Conservation (phyloP, 306 rosid species). For the Acacia melanoxylon region DNA sequence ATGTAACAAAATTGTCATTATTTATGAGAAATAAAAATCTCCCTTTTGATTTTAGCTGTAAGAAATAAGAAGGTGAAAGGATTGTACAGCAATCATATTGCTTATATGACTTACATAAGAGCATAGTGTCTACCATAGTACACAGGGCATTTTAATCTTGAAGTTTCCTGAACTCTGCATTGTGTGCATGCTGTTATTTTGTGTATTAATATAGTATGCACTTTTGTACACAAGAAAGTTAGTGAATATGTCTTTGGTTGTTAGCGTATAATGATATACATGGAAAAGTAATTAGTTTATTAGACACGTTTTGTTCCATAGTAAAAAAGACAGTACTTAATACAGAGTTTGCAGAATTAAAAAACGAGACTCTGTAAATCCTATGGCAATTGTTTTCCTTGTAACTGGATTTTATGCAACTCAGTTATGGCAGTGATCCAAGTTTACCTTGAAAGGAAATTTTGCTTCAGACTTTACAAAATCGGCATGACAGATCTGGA, state of each 20-base stretch:
- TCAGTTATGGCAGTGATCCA: background rate
- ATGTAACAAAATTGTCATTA: background rate
- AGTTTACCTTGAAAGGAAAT: background rate
- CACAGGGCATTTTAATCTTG: background rate
- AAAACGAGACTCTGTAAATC: too few relatives aligned
- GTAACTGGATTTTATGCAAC: background rate
- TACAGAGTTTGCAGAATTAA: too few relatives aligned
- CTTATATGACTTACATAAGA: too few relatives aligned
- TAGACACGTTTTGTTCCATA: too few relatives aligned
- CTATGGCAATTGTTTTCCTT: too few relatives aligned
- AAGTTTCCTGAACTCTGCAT: background rate
- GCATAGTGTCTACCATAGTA: background rate
- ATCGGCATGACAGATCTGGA: background rate
- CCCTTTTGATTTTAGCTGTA: background rate
- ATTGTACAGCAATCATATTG: too few relatives aligned
- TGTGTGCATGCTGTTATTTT: background rate
- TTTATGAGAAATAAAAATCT: background rate
- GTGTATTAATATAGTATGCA: too few relatives aligned
- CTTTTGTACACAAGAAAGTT: too few relatives aligned
- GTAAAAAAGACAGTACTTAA: too few relatives aligned
- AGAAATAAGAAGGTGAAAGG: background rate
- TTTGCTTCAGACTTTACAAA: slow-evolving; percentile 18
- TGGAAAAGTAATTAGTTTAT: too few relatives aligned
- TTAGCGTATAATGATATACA: too few relatives aligned
- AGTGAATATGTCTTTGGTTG: too few relatives aligned